phyloP scores from a whole-genome alignment of 345 rosid species.

The Eucalyptus coolabah region DNA sequence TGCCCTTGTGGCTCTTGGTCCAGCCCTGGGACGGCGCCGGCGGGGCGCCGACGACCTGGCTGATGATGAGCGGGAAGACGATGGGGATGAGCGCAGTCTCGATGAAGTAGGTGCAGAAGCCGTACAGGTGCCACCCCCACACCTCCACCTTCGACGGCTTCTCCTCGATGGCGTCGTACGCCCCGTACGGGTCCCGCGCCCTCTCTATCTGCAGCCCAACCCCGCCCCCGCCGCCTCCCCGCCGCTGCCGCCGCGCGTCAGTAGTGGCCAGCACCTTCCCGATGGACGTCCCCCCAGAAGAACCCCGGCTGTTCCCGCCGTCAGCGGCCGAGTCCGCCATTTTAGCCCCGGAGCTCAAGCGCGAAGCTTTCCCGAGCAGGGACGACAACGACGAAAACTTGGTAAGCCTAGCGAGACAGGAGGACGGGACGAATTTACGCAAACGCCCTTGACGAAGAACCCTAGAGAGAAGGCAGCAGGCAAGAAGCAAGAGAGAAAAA shows the following conservation, averaged over 20 bases:
- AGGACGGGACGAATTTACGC: neutral
- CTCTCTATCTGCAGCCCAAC: slow-evolving; percentile 10
- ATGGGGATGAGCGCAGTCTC: slow-evolving; percentile 30
- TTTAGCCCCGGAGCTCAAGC: neutral
- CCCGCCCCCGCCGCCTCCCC: neutral
- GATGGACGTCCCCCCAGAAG: neutral
- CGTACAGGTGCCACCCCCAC: slow-evolving; percentile 47
- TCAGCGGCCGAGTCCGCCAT: neutral
- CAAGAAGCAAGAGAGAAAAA: neutral
- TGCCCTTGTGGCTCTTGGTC: slow-evolving; percentile 7
- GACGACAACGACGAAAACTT: neutral
- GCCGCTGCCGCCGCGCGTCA: neutral
- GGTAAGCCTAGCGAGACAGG: neutral
- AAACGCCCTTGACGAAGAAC: neutral
- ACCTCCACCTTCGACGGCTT: slow-evolving; percentile 26
- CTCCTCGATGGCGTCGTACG: neutral
- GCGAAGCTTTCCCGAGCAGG: neutral
- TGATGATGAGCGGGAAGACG: slow-evolving; percentile 39
- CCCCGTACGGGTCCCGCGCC: neutral
- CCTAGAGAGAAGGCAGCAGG: neutral
- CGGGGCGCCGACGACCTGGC: slow-evolving; percentile 9
- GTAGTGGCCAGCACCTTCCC: slow-evolving; percentile 2
- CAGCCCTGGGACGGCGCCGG: slow-evolving; percentile 8
- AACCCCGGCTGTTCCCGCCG: neutral
- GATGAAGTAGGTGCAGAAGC: slow-evolving; percentile 33